Percentiles rank a stretch among this genome's conserved stretches.
phyloP scores from a whole-genome alignment of 1,139 yeast genomes.

The Suhomyces bribrorum region DNA sequence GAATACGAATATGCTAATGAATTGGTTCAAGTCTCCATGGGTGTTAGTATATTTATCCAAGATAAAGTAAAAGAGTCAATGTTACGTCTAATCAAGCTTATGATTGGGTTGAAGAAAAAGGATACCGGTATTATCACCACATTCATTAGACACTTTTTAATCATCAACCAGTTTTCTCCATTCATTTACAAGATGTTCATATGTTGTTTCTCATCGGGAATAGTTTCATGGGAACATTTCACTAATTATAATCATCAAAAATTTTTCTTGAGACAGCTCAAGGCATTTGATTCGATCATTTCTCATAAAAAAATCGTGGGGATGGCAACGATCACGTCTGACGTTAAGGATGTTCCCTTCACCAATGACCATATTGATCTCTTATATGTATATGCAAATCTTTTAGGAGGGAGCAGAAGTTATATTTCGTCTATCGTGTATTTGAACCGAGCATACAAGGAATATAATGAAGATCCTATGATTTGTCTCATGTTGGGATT shows the following conservation, averaged over 20 bases:
- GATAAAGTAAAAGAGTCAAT: slow-evolving; percentile 55
- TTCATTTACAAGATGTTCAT: slow-evolving; percentile 67
- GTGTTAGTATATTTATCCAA: slow-evolving; percentile 74
- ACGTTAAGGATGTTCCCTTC: slow-evolving; percentile 40
- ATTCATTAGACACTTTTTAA: slow-evolving; percentile 61
- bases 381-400: slow-evolving; percentile 73
- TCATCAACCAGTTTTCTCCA: slow-evolving; percentile 73
- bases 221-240: slow-evolving; percentile 56
- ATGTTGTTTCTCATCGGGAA: slow-evolving; percentile 66
- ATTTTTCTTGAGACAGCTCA: slow-evolving; percentile 82
- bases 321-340: slow-evolving; percentile 67
- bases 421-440: slow-evolving; percentile 78
- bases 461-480: slow-evolving; percentile 74
- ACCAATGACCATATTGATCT: slow-evolving; percentile 67
- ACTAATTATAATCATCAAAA: slow-evolving; percentile 85
- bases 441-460: slow-evolving; percentile 60
- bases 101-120: slow-evolving; percentile 60
- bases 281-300: slow-evolving; percentile 77
- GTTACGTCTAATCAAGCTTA: slow-evolving; percentile 63
- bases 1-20: slow-evolving; percentile 65
- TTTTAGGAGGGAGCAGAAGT: slow-evolving; percentile 80
- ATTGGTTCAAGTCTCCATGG: slow-evolving; percentile 70
- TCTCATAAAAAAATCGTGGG: slow-evolving; percentile 60
- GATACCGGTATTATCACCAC: slow-evolving; percentile 50
- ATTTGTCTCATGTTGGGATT: slow-evolving; percentile 73